Conservation (phyloP, 768 basidiomycete species). For the Fomitopsis pulvina region DNA sequence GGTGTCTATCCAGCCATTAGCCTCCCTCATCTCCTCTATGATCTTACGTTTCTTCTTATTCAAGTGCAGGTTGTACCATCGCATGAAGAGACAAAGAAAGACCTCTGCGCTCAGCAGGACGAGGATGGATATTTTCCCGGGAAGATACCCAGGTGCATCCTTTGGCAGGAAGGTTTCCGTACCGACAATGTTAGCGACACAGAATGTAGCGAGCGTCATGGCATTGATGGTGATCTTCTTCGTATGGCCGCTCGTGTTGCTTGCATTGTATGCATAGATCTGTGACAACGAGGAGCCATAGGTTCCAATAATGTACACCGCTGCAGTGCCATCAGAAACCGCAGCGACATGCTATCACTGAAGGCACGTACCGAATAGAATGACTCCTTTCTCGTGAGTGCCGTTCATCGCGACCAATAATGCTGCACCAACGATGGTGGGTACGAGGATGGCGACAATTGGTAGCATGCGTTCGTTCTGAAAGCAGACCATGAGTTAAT, state of each 20-base stretch:
- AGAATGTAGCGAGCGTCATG: slow-evolving; percentile 50
- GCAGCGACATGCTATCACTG: not conserved
- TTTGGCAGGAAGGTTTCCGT: slow-evolving; percentile 57
- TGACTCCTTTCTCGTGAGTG: slow-evolving; percentile 39
- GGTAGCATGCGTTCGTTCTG: slow-evolving; percentile 58
- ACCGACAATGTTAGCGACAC: slow-evolving; percentile 56
- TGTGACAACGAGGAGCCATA: slow-evolving; percentile 56
- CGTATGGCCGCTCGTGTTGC: slow-evolving; percentile 58
- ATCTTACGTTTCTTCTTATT: slow-evolving; percentile 40
- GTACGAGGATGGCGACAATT: slow-evolving; percentile 49
- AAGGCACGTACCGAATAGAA: slow-evolving; percentile 42
- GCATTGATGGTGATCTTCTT: slow-evolving; percentile 64
- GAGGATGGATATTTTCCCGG: slow-evolving; percentile 62
- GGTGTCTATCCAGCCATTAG: slow-evolving; percentile 47
- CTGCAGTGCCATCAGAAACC: slow-evolving; percentile 22
- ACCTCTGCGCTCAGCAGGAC: slow-evolving; percentile 49
- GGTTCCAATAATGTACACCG: slow-evolving; percentile 43
- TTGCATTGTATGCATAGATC: slow-evolving; percentile 62
- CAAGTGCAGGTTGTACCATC: slow-evolving; percentile 49
- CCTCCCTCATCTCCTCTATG: slow-evolving; percentile 38
- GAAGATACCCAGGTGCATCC: slow-evolving; percentile 56
- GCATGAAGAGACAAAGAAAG: slow-evolving; percentile 39
- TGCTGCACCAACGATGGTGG: slow-evolving; percentile 49
- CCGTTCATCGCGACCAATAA: slow-evolving; percentile 42
- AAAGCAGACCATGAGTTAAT: too few relatives aligned